Base-by-base conservation (phyloP, 2,329 filamentous ascomycete genomes). In the Hymenoscyphus fructigenus region DNA sequence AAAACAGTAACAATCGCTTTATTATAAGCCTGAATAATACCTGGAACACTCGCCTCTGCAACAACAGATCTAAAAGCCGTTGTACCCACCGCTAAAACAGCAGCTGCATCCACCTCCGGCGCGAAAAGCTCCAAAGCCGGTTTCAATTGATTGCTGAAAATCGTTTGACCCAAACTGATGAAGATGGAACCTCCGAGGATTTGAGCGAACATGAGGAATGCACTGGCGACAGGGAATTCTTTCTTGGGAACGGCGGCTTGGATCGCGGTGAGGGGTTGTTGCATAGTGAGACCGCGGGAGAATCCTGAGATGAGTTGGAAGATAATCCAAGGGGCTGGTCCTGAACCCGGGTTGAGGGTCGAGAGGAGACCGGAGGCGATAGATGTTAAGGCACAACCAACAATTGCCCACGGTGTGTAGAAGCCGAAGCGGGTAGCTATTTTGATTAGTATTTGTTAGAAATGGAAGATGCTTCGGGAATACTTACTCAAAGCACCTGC, bases 11-110 rank as follows among this genome's bases (percentile, higher is more conserved):
- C 67, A 73, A 70, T 57, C 2, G 68, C 77, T 23, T 75, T 72
- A 6, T 78, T 75, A 66, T 83, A 83, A 0, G 80, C 80, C 23
- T 66, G 59, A 10, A 83, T 65, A 1, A 81, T 79, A 3, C 73
- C 74, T 0, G 69, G 60, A 0, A 83, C 67, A 61, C 78, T 71
- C 5, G 67, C 65, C 3, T 68, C 44, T 0, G 67, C 32, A 0
- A 82, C 76, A 15, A 78, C 71, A 0, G 63, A 60, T 15, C 75
- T 72, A 47, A 83, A 77, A 1, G 70, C 75, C 1, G 78, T 78
- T 5, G 78, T 80, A 23, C 71, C 81, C 0, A 80, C 80, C 3
- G 69, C 66, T 4, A 83, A 74, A 0, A 83, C 72, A 0, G 66
- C 61, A 3, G 70, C 60, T 0, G 75, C 69, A 59, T 78, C 65